phyloP scores from a whole-genome alignment of 164 flowering plant genomes.

The Euptelea pleiosperma region DNA sequence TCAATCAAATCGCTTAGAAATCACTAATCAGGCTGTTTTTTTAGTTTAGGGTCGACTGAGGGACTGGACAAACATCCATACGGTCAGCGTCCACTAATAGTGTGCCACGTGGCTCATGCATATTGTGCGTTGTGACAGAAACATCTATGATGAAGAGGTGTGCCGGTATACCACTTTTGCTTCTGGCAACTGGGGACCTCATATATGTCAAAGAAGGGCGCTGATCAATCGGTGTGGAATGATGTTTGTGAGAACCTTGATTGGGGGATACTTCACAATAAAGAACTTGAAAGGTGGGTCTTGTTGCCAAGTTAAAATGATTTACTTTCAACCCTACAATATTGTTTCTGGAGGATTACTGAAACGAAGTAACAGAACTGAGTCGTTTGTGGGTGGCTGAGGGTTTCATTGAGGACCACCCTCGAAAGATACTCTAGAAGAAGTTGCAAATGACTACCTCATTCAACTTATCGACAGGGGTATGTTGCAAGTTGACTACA shows the following conservation, averaged over 20 bases:
- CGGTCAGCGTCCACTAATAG: too few relatives aligned
- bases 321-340: constrained; percentile 35
- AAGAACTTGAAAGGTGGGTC: neutral
- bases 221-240: constrained; percentile 1
- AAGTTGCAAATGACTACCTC: constrained; percentile 39
- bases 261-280: constrained; percentile 7
- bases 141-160: constrained; percentile 6
- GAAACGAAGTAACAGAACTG: constrained; percentile 29
- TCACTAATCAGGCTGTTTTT: too few relatives aligned
- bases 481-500: constrained; percentile 26
- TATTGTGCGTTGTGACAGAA: constrained; percentile 4
- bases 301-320: constrained; percentile 19
- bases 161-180: constrained; percentile 3
- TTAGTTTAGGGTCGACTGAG: too few relatives aligned
- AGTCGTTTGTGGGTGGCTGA: constrained; percentile 51
- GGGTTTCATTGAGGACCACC: constrained; percentile 31
- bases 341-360: constrained; percentile 35
- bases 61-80: too few relatives aligned
- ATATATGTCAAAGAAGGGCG: constrained; percentile 7
- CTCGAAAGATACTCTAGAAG: constrained; percentile 34
- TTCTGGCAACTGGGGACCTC: neutral
- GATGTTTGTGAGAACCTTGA: constrained; percentile 3
- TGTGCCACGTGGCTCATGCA: too few relatives aligned
- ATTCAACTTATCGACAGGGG: constrained; percentile 31
- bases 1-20: too few relatives aligned